phyloP scores from a whole-genome alignment of 192 early-diverging fungal species.

The Haplosporangium gracile region DNA sequence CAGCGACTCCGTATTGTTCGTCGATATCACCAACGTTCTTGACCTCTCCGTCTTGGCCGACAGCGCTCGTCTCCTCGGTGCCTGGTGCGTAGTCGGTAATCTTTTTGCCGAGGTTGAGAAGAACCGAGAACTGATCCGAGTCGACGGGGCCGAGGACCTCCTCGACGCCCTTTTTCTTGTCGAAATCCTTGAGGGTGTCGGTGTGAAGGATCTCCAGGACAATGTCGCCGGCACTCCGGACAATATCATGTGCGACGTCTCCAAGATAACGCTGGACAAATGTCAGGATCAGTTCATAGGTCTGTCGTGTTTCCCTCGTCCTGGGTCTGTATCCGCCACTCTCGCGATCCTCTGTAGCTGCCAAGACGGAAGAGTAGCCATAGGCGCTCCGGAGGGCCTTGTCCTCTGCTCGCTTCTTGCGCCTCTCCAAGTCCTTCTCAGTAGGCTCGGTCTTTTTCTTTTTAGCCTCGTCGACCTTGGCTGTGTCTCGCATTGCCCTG shows the following conservation, averaged over 20 bases:
- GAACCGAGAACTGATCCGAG: constrained; percentile 87
- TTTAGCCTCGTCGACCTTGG: constrained; percentile 73
- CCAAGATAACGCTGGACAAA: constrained; percentile 85
- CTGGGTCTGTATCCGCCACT: constrained; percentile 87
- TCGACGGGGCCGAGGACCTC: constrained; percentile 76
- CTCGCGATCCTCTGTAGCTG: constrained; percentile 91
- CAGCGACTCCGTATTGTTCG: constrained; percentile 93
- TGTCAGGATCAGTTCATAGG: constrained; percentile 91
- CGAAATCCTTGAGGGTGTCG: constrained; percentile 87
- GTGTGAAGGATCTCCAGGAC: constrained; percentile 87
- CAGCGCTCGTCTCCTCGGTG: constrained; percentile 61
- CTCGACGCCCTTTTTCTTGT: constrained; percentile 90
- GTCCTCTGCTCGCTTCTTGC: constrained; percentile 72
- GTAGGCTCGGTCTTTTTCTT: constrained; percentile 69
- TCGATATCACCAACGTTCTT: constrained; percentile 73
- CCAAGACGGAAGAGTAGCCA: constrained; percentile 81
- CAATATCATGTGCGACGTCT: constrained; percentile 92
- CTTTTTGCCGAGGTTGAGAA: constrained; percentile 93
- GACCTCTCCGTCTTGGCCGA: constrained; percentile 69
- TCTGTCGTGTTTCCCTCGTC: constrained; percentile 89
- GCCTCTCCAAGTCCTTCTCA: constrained; percentile 66
- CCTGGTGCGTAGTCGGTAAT: constrained; percentile 89
- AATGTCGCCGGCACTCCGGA: constrained; percentile 90
- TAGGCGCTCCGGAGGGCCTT: constrained; percentile 72
- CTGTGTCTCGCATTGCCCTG: constrained; percentile 75